These are phyloP conservation scores for Dissophora ornata DNA, from an alignment of 192 early-diverging fungal species.

Conservation along the genomic window DNA sequence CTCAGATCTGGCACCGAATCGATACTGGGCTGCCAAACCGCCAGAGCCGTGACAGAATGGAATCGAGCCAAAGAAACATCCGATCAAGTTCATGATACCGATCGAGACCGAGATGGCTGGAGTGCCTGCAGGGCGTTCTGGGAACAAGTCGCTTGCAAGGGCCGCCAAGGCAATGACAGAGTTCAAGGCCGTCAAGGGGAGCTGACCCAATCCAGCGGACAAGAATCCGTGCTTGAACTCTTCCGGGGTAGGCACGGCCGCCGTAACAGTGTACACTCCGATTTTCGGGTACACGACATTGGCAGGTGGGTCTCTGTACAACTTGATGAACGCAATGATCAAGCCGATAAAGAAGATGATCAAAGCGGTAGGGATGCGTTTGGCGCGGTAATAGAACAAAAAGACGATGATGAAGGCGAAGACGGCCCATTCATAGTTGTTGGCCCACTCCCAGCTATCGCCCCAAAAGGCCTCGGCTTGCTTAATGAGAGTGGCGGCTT, in stretches of 20 bases:
- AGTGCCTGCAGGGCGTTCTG: constrained; percentile 66
- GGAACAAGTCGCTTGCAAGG: constrained; percentile 87
- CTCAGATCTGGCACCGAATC: constrained; percentile 89
- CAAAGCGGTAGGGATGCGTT: constrained; percentile 74
- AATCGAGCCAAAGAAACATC: constrained; percentile 83
- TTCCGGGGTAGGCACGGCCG: constrained; percentile 68
- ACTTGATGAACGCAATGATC: constrained; percentile 71
- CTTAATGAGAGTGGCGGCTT: constrained; percentile 72
- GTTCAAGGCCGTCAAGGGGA: constrained; percentile 88
- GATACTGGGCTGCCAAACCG: constrained; percentile 94
- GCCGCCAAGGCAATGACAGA: constrained; percentile 85
- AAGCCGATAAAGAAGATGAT: constrained; percentile 78
- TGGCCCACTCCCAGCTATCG: constrained; percentile 69
- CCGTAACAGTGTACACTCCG: constrained; percentile 66
- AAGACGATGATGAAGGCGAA: constrained; percentile 77
- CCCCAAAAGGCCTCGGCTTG: constrained; percentile 65
- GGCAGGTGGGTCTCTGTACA: constrained; percentile 55
- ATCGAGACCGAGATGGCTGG: constrained; percentile 71
- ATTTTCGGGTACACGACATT: constrained; percentile 57
- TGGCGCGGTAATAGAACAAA: constrained; percentile 69
- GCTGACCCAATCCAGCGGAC: constrained; percentile 86
- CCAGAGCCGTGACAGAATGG: constrained; percentile 88
- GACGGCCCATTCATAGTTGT: constrained; percentile 80
- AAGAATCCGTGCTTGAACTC: constrained; percentile 81
- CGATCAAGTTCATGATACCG: constrained; percentile 85